Evolutionary conservation across 495 filamentous ascomycete species (phyloP).

Genomic region (Parmelia sp.): DNA sequence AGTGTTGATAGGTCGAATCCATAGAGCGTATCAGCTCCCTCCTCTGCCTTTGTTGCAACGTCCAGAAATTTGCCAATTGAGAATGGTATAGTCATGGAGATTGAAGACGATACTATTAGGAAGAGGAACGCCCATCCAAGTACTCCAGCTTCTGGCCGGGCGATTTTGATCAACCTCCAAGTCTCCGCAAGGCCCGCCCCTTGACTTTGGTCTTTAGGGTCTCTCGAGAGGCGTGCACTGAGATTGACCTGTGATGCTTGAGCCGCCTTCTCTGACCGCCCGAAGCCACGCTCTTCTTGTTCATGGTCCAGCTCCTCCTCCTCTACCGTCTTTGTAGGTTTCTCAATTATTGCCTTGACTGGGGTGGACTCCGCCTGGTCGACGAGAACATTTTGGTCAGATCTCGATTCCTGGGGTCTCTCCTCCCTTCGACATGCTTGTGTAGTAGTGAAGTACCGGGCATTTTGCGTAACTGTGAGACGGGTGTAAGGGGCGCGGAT

Average conservation of each 20-base stretch:
- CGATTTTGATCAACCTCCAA: conserved; percentile 83
- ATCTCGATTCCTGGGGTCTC: background rate
- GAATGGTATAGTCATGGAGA: conserved; percentile 93
- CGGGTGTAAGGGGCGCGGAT: background rate
- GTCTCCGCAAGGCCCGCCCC: conserved; percentile 67
- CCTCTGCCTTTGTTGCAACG: conserved; percentile 55
- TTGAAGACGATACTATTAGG: conserved; percentile 76
- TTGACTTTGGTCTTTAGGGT: conserved; percentile 57
- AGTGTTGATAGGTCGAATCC: conserved; percentile 70
- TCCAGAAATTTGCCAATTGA: conserved; percentile 95
- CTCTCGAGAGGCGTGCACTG: conserved; percentile 76
- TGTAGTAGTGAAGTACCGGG: conserved; percentile 12
- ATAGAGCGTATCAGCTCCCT: conserved; percentile 48
- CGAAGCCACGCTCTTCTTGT: conserved; percentile 54
- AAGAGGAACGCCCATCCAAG: conserved; percentile 75
- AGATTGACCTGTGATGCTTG: conserved; percentile 89
- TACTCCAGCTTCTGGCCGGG: conserved; percentile 71
- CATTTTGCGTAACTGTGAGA: background rate
- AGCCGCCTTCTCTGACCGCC: conserved; percentile 67
- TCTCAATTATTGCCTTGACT: conserved; percentile 26
- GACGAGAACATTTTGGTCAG: background rate
- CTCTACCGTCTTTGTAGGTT: conserved; percentile 24
- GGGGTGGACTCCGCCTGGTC: background rate
- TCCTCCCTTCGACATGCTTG: background rate
- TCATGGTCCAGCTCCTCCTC: conserved; percentile 38